Conservation (phyloP, 2,329 filamentous ascomycete species). For the Verticillium nonalfalfae region DNA sequence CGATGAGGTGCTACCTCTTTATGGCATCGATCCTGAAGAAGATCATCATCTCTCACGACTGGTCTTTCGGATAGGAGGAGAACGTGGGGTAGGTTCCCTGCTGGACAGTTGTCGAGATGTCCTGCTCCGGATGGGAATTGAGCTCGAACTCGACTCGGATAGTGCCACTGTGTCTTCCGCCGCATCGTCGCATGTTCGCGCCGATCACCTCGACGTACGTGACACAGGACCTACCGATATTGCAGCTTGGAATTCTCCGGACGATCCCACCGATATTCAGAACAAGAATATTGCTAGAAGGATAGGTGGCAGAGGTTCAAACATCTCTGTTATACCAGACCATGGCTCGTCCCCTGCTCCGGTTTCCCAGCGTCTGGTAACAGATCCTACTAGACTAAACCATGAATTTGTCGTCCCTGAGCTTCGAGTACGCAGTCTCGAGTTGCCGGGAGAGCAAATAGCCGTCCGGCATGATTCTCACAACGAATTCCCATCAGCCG, state of each 20-base stretch:
- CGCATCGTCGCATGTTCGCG: background rate
- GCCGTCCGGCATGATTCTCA: no score
- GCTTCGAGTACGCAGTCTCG: no score
- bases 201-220: background rate
- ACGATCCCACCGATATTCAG: background rate
- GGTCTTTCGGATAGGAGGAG: conserved; percentile 70
- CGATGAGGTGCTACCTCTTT: conserved; percentile 63
- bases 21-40: conserved; percentile 65
- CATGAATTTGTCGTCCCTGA: no score
- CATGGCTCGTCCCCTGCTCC: background rate
- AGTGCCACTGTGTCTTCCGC: background rate
- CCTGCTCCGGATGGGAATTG: conserved; percentile 63
- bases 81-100: conserved; percentile 50
- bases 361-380: no score
- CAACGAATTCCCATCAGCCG: no score
- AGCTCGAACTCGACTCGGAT: conserved; percentile 51
- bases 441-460: no score
- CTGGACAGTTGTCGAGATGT: conserved; percentile 65
- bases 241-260: background rate
- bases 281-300: background rate
- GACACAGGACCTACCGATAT: background rate
- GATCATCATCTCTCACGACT: conserved; percentile 73
- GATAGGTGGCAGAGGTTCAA: background rate
- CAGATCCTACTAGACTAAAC: no score
- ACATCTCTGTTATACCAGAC: background rate